Base-by-base conservation (phyloP, 2,329 filamentous ascomycete genomes). In the Paraphaeosphaeria sporulosa region DNA sequence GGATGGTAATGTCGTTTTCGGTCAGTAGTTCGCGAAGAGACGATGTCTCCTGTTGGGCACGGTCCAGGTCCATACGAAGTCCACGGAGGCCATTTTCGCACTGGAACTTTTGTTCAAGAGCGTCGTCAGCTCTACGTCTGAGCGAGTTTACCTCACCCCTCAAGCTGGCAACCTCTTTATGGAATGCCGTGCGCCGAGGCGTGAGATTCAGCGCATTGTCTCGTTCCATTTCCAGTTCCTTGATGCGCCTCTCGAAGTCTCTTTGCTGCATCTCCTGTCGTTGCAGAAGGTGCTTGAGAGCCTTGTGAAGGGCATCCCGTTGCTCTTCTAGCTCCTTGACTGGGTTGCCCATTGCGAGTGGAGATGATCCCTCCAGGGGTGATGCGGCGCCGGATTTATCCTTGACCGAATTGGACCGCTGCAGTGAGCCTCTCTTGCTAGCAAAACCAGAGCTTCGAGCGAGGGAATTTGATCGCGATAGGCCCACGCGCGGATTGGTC, bases 1-100 rank as follows among this genome's bases (percentile, higher is more conserved):
- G 89, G 25, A 91, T 88, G 43, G 89, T 83, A 57, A 94, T 93
- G 71, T 97, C 93, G 67, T 94, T 91, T 76, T 96, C 92, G 62
- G 89, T 83, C 21, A 98, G 85, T 27, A 98, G 83, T 34, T 83
- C 86, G 46, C 92, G 89, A 43, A 99, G 85, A n/a, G 91, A 91
- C 43, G 87, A 83, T 32, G 96, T 96, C 80, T 99, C 95, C 75
- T 95, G 91, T 77, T 97, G 93, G 27, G 95, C 94, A 63, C 94
- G 91, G 78, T 98, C 95, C 44, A 99, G 87, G 73, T 98, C 94
- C 91, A 97, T 97, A 81, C 97, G 96, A 58, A 98, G 81, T 57
- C 94, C 93, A 55, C 88, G 86, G 1, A 98, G 82, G 19, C 93
- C 93, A 79, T 96, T 96, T 79, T 97, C 94, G 63, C 94, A 94